Evolutionary conservation across 129 eudicot species (phyloP).

Genomic region (Centaurea solstitialis): DNA sequence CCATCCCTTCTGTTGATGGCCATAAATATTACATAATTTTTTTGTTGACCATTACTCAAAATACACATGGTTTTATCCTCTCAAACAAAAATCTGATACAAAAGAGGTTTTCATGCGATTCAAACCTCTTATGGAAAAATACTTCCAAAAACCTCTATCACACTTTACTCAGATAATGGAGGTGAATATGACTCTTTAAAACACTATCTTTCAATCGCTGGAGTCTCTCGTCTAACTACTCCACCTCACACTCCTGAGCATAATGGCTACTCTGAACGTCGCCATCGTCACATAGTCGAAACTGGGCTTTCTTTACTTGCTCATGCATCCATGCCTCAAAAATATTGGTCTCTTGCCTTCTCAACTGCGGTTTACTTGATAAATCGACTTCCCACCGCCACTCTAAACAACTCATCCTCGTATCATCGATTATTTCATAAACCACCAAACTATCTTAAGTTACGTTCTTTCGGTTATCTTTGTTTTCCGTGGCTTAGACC

Average conservation of each 20-base stretch:
- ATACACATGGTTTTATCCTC: not conserved
- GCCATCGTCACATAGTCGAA: not conserved
- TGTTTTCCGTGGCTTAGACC: not conserved
- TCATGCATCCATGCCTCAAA: not conserved
- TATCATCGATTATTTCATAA: not conserved
- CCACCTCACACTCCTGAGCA: not conserved
- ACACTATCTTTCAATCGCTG: not conserved
- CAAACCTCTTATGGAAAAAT: not conserved
- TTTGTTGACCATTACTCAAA: not conserved
- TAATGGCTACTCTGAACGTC: not conserved
- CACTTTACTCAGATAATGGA: not conserved
- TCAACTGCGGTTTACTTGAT: not conserved
- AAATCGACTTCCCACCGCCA: not conserved
- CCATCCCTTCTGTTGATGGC: not conserved
- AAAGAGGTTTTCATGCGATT: not conserved
- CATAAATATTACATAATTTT: not conserved
- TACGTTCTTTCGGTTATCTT: not conserved
- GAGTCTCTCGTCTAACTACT: not conserved
- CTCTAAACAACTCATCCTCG: not conserved
- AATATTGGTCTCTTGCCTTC: not conserved
- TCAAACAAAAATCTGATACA: too few relatives aligned
- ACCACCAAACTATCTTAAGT: not conserved
- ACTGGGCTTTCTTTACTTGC: not conserved
- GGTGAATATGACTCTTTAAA: not conserved
- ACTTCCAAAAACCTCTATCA: not conserved